Evolutionary conservation across 768 basidiomycete genomes (phyloP).

Genomic region (Tricholoma flavovirens): DNA sequence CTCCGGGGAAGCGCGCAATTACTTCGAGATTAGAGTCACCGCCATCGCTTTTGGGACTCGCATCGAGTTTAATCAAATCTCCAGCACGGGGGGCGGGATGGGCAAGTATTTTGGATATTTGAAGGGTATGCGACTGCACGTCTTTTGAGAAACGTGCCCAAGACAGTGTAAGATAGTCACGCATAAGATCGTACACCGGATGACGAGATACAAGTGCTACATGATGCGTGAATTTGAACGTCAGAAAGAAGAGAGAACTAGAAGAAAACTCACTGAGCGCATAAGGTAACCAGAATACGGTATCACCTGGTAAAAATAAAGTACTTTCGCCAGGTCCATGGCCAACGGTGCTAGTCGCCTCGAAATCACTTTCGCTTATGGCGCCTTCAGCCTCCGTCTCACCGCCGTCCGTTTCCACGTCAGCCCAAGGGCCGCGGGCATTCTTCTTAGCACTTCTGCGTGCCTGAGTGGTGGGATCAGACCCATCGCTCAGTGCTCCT

Average conservation of each 20-base stretch:
- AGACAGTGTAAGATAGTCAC: constrained; percentile 91
- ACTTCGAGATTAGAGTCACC: constrained; percentile 63
- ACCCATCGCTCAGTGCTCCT: constrained; percentile 35
- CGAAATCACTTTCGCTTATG: constrained; percentile 83
- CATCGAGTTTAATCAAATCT: constrained; percentile 80
- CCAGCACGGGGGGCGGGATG: constrained; percentile 86
- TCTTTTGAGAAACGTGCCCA: constrained; percentile 95
- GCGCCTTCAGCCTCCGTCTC: constrained; percentile 73
- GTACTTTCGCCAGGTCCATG: constrained; percentile 86
- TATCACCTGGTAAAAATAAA: constrained; percentile 81
- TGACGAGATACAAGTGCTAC: constrained; percentile 86
- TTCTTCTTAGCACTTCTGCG: constrained; percentile 50
- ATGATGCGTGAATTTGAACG: constrained; percentile 10
- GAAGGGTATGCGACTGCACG: constrained; percentile 86
- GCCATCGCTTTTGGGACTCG: constrained; percentile 58
- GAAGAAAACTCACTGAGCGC: constrained; percentile 62
- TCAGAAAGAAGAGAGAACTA: constrained; percentile 1
- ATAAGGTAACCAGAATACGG: constrained; percentile 94
- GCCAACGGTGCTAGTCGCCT: constrained; percentile 73
- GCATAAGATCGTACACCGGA: constrained; percentile 93
- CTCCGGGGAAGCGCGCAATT: constrained; percentile 88
- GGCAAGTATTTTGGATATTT: constrained; percentile 82
- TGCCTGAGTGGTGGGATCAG: constrained; percentile 56
- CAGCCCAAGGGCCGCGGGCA: constrained; percentile 64
- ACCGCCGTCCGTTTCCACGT: constrained; percentile 67